Percentiles rank a stretch among this genome's conserved stretches.
phyloP scores from a whole-genome alignment of 805 yeast genomes.

The Starmerella powellii region DNA sequence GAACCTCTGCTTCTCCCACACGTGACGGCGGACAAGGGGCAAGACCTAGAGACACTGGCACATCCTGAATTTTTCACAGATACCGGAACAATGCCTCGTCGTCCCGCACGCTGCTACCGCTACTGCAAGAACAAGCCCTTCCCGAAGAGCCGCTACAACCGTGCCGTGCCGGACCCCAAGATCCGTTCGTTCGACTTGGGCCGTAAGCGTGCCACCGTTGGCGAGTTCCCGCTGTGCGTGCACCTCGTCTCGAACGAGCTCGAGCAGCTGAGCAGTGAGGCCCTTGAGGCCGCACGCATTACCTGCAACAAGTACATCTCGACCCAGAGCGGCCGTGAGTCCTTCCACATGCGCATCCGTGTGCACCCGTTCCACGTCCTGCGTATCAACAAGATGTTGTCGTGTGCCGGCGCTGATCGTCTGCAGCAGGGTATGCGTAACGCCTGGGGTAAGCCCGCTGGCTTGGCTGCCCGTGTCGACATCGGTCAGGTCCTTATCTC shows the following conservation, averaged over 20 bases:
- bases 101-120: slow-evolving; percentile 99
- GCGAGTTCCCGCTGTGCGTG: slow-evolving; percentile 98
- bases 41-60: background rate
- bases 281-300: slow-evolving; percentile 99
- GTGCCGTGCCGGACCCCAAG: slow-evolving; percentile 99
- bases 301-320: slow-evolving; percentile 99
- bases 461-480: slow-evolving; percentile 97
- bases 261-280: slow-evolving; percentile 98
- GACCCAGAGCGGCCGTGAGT: slow-evolving; percentile 94
- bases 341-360: slow-evolving; percentile 99
- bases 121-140: slow-evolving; percentile 99
- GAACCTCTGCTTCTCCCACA: background rate
- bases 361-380: slow-evolving; percentile 99
- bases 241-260: slow-evolving; percentile 98
- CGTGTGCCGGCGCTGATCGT: slow-evolving; percentile 99
- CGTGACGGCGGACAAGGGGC: background rate
- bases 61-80: slow-evolving; percentile 6
- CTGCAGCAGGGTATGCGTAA: slow-evolving; percentile 99
- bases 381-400: slow-evolving; percentile 99
- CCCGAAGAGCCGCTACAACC: slow-evolving; percentile 99
- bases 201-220: slow-evolving; percentile 99
- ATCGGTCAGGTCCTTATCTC: slow-evolving; percentile 98
- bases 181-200: slow-evolving; percentile 98
- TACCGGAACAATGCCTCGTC: slow-evolving; percentile 80
- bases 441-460: slow-evolving; percentile 99